Evolutionary conservation across 345 rosid species (phyloP).

Genomic region (Clarkia xantiana): DNA sequence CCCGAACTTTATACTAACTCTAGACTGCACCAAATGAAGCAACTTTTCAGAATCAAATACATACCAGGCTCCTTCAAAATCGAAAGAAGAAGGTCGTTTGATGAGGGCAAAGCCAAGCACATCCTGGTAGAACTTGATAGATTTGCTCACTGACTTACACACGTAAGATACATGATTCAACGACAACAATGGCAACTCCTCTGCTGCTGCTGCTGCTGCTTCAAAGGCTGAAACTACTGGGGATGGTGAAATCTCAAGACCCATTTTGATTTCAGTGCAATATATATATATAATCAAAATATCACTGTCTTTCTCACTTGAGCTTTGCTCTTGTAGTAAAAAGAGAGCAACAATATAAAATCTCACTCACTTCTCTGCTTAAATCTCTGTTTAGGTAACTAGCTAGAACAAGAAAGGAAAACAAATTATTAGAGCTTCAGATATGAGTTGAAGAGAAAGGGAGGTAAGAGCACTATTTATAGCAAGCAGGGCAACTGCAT

Average conservation of each 20-base stretch:
- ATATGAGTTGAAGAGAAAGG: no score
- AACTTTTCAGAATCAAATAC: neutral
- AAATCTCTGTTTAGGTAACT: no score
- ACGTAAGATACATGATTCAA: conserved; percentile 33
- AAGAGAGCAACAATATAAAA: no score
- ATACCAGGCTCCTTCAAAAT: conserved; percentile 43
- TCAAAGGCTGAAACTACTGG: no score
- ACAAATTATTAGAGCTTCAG: no score
- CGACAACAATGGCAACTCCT: conserved; percentile 18
- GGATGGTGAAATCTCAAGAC: neutral
- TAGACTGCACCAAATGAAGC: neutral
- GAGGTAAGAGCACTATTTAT: no score
- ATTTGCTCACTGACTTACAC: conserved; percentile 22
- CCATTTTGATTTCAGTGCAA: neutral
- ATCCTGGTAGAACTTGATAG: conserved; percentile 26
- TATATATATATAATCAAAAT: neutral
- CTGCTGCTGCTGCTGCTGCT: no score
- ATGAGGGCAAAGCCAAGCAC: conserved; percentile 36
- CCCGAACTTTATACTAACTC: neutral
- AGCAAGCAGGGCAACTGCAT: no score
- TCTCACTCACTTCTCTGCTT: no score
- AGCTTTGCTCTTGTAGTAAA: no score
- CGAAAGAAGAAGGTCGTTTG: conserved; percentile 39
- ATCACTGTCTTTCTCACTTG: conserved; percentile 6
- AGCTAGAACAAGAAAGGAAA: no score